Evolutionary conservation across 2,329 filamentous ascomycete species (phyloP), one percentile per base, ranked within the genome.

Genomic region (Arthrobotrys pseudoclavata): DNA sequence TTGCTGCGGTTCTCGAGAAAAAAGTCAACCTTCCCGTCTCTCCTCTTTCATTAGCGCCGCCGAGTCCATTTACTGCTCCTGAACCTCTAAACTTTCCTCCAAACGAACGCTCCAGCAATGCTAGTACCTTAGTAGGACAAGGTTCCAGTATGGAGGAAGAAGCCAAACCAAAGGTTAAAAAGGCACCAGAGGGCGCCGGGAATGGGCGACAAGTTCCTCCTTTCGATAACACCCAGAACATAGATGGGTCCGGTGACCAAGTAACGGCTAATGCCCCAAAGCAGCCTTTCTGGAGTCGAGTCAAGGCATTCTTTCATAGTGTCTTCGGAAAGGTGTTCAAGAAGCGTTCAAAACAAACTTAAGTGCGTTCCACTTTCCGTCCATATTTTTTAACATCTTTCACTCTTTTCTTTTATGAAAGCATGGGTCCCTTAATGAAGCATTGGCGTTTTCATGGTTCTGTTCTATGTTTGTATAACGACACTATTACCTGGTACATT

Each of bases 51-150:
- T 15, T 48, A 6, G 68, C 67, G 4, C 68, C 74, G 24, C 61
- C 48, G 9, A 68, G 45, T 62, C 55, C 34, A 3, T 60, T 60
- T 42, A 40, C 4, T 24, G 7, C 34, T 24, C 53, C 53, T n/a
- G 5, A 0, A 13, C 55, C 34, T 42, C 31, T 26, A 24, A 26
- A 15, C 5, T 26, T 71, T 10, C 61, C 74, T 15, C 26, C 48
- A 26, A 69, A 60, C 34, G 74, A 77, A 66, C 68, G 68, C 50
- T 71, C 74, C 52, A 77, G 74, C 62, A 77, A 71, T 37, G 68
- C 74, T 71, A 69, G 61, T 67, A 66, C 67, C 18, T 68, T 70
- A 50, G 61, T 70, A 52, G 67, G 52, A 40, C 50, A 24, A 37
- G 29, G 47, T 45, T 57, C 60, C 15, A 57, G 20, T 47, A 26